Evolutionary conservation across 2,329 filamentous ascomycete genomes (phyloP).

Genomic region (Ophiocordyceps australis): DNA sequence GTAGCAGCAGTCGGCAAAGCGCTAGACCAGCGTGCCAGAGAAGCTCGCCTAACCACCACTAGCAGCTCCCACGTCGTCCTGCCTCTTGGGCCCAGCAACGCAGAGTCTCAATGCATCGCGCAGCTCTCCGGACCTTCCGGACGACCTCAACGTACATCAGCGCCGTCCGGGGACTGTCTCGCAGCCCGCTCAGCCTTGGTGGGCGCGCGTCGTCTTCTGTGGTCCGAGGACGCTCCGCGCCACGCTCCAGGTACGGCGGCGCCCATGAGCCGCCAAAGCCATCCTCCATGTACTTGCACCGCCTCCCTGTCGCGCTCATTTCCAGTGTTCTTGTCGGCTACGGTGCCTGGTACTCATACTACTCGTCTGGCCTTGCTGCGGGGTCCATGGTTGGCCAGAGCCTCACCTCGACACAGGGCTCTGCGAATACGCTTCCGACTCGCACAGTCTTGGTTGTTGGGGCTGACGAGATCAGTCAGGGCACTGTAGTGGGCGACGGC

Average conservation of each 20-base stretch:
- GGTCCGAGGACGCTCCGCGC: slow-evolving; percentile 4
- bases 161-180: slow-evolving; percentile 38
- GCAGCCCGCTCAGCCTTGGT: slow-evolving; percentile 11
- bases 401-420: slow-evolving; percentile 19
- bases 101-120: slow-evolving; percentile 50
- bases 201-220: slow-evolving; percentile 21
- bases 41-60: no score
- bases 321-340: slow-evolving; percentile 53
- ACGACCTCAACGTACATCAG: slow-evolving; percentile 48
- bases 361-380: slow-evolving; percentile 16
- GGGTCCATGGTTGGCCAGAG: slow-evolving; percentile 18
- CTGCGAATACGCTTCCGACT: slow-evolving; percentile 24
- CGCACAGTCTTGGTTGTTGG: slow-evolving; percentile 71
- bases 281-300: slow-evolving; percentile 63
- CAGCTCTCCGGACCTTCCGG: slow-evolving; percentile 48
- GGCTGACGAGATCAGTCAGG: slow-evolving; percentile 77
- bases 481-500: slow-evolving; percentile 66
- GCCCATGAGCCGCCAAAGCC: slow-evolving; percentile 32
- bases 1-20: no score
- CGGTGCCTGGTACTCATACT: slow-evolving; percentile 61
- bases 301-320: slow-evolving; percentile 46
- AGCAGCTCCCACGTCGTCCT: no score
- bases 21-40: no score
- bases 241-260: slow-evolving; percentile 16
- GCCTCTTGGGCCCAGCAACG: not conserved